Percentiles rank a stretch among this genome's conserved stretches.
Conservation (phyloP, 2,329 filamentous ascomycete species). For the Fusarium neocosmosporiellum region DNA sequence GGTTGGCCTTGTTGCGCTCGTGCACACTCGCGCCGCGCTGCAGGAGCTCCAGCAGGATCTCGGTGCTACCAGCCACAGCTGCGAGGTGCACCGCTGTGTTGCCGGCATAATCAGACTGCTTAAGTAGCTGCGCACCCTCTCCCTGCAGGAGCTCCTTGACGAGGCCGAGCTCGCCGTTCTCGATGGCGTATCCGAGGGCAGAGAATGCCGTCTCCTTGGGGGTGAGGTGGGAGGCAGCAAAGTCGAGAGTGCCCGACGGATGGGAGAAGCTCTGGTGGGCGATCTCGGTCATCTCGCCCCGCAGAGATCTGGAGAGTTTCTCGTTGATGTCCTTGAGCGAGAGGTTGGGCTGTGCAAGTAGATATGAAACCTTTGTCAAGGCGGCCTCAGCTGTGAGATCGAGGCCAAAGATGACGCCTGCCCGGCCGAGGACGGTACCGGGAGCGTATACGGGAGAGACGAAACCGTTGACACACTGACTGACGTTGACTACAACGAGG, state of each 20-base stretch:
- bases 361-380: constrained; percentile 89
- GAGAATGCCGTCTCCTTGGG: constrained; percentile 74
- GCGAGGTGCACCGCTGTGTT: constrained; percentile 76
- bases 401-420: constrained; percentile 88
- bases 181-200: constrained; percentile 83
- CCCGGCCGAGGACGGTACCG: constrained; percentile 80
- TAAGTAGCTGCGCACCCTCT: constrained; percentile 74
- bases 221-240: constrained; percentile 56
- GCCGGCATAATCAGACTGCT: constrained; percentile 82
- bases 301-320: constrained; percentile 79
- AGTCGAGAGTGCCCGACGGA: constrained; percentile 66
- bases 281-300: constrained; percentile 87
- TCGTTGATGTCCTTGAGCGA: constrained; percentile 72
- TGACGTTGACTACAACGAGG: constrained; percentile 89
- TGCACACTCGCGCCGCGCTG: constrained; percentile 74
- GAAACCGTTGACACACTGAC: constrained; percentile 84
- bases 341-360: constrained; percentile 76
- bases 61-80: constrained; percentile 63
- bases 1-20: constrained; percentile 71
- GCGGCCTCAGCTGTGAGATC: constrained; percentile 92
- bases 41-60: constrained; percentile 70
- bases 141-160: constrained; percentile 75
- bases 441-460: constrained; percentile 83
- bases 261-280: constrained; percentile 80
- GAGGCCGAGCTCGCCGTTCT: constrained; percentile 73